Conservation (phyloP, 169 alveolate genomes). For the Eimeria acervulina region DNA sequence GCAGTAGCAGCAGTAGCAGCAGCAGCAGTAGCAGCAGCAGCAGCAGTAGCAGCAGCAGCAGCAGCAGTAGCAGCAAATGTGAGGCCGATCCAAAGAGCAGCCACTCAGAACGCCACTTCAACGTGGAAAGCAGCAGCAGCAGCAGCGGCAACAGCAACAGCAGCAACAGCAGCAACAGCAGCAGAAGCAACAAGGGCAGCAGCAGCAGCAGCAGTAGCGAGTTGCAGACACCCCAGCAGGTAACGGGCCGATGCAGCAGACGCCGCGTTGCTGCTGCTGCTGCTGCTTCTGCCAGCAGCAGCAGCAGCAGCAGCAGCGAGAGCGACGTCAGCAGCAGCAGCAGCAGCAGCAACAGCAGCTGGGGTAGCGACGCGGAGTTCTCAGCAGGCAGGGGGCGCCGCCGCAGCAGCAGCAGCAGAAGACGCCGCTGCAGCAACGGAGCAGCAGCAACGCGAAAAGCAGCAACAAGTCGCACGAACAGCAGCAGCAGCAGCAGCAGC, state of each 20-base stretch:
- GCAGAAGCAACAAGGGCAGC: neutral
- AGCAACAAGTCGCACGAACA: too few species aligned
- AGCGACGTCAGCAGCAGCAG: neutral
- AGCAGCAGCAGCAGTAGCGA: neutral
- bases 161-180: neutral
- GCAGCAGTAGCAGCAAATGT: neutral
- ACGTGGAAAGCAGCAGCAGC: neutral
- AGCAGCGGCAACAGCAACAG: neutral
- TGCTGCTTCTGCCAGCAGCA: neutral
- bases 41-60: neutral
- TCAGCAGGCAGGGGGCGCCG: neutral
- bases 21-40: constrained; percentile 4
- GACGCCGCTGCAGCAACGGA: too few species aligned
- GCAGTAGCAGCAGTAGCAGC: neutral
- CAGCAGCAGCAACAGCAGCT: constrained; percentile 56
- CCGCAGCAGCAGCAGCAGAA: constrained; percentile 1
- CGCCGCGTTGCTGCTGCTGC: neutral
- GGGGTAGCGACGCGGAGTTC: neutral
- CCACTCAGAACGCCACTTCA: neutral
- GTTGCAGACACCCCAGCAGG: too few species aligned
- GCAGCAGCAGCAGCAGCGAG: constrained; percentile 27
- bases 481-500: constrained; percentile 39
- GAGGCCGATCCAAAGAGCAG: neutral
- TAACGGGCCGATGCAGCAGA: too few species aligned
- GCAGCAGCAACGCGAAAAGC: too few species aligned